Conservation (phyloP, 805 yeast species). For the Cyberlindnera subsufficiens region DNA sequence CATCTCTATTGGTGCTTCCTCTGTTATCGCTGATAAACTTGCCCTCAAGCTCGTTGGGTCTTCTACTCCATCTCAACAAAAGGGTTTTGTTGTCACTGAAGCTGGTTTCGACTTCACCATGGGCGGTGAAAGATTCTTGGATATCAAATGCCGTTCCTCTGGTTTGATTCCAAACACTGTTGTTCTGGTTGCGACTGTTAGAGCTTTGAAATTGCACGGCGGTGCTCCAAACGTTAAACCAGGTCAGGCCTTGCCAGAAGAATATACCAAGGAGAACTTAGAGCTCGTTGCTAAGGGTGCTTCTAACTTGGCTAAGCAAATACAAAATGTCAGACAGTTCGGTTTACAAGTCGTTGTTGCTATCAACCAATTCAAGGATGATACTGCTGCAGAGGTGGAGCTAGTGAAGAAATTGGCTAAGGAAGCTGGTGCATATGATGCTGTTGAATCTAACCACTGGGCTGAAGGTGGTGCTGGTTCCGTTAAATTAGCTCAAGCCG, state of each 20-base stretch:
- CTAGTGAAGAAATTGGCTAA: constrained; percentile 61
- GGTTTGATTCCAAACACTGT: constrained; percentile 74
- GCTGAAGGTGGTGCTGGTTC: constrained; percentile 85
- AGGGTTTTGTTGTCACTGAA: constrained; percentile 79
- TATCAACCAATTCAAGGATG: constrained; percentile 72
- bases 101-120: constrained; percentile 88
- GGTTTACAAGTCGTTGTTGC: constrained; percentile 82
- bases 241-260: constrained; percentile 72
- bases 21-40: constrained; percentile 74
- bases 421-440: constrained; percentile 75
- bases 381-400: constrained; percentile 62
- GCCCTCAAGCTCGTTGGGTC: constrained; percentile 78
- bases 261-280: constrained; percentile 64
- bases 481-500: constrained; percentile 64
- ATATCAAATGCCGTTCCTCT: constrained; percentile 78
- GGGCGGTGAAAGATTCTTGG: constrained; percentile 87
- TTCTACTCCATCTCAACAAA: constrained; percentile 43
- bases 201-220: constrained; percentile 83
- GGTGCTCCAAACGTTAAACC: constrained; percentile 88
- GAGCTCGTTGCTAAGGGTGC: constrained; percentile 66
- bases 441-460: constrained; percentile 82
- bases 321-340: constrained; percentile 61
- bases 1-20: constrained; percentile 81
- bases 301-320: constrained; percentile 72
- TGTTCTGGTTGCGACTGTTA: constrained; percentile 76